phyloP scores from a whole-genome alignment of 345 rosid genomes.

The Theobroma cacao region DNA sequence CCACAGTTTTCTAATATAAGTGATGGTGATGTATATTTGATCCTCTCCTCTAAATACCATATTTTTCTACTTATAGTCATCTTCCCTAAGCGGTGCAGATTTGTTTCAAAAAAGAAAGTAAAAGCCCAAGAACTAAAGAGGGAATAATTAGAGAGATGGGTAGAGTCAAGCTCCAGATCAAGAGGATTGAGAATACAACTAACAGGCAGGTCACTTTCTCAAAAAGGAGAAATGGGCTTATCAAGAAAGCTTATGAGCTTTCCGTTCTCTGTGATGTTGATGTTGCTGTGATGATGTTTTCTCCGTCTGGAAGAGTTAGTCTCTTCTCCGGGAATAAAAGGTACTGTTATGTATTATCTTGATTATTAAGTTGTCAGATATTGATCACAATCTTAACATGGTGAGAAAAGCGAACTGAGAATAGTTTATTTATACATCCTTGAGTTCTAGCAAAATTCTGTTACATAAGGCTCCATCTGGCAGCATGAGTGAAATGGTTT shows the following conservation, averaged over 20 bases:
- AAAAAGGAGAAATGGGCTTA: conserved; percentile 48
- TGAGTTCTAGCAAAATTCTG: not conserved
- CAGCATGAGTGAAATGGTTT: not conserved
- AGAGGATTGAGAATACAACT: conserved; percentile 36
- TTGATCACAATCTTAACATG: too few species aligned
- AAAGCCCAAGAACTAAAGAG: not conserved
- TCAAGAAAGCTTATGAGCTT: conserved; percentile 62
- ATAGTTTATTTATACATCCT: not conserved
- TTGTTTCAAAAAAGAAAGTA: not conserved
- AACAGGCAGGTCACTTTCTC: conserved; percentile 28
- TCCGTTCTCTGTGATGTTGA: conserved; percentile 60
- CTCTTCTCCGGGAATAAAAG: conserved; percentile 55
- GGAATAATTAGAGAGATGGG: not conserved
- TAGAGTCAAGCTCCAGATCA: conserved; percentile 32
- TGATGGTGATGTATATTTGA: not conserved
- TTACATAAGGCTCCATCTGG: not conserved
- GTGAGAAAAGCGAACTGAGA: not conserved
- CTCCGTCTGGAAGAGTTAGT: conserved; percentile 55
- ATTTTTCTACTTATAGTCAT: not conserved
- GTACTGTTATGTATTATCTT: conserved; percentile 11
- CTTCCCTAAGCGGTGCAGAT: not conserved
- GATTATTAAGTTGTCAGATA: not conserved
- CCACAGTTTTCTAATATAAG: not conserved
- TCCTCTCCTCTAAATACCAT: not conserved
- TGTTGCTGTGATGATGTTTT: conserved; percentile 61